A percentile compares a stretch with the other conserved stretches of the same genome.
These are phyloP conservation scores for Botryosphaeria agaves DNA, from an alignment of 2,329 filamentous ascomycete species.

Conservation along the genomic window DNA sequence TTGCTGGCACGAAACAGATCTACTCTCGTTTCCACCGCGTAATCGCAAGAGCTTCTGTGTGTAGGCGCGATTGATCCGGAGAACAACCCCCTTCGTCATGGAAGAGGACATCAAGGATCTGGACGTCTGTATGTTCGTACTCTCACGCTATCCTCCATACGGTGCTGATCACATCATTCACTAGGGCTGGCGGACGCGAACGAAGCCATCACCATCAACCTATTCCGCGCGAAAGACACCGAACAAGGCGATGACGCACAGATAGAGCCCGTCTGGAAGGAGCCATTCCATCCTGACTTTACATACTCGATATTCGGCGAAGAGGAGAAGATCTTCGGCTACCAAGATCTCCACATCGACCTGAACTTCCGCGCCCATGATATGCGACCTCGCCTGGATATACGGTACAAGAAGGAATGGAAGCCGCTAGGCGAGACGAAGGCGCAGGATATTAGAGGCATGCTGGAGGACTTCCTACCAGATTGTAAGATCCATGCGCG, in stretches of 20 bases:
- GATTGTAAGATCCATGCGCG: conserved; percentile 31
- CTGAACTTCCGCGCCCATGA: conserved; percentile 55
- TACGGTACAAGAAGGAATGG: conserved; percentile 57
- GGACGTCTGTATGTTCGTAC: too few species aligned
- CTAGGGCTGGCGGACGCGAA: conserved; percentile 18
- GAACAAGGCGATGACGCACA: conserved; percentile 3
- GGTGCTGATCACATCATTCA: background rate
- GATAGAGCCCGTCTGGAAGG: background rate
- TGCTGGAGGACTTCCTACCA: conserved; percentile 50
- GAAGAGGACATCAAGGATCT: too few species aligned
- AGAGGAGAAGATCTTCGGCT: conserved; percentile 83
- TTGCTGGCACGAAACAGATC: too few species aligned
- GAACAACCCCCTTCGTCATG: too few species aligned
- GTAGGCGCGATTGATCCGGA: too few species aligned
- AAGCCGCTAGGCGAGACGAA: conserved; percentile 48
- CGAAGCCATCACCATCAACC: conserved; percentile 19
- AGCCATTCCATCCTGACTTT: conserved; percentile 66
- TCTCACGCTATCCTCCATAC: too few species aligned
- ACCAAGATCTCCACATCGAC: conserved; percentile 62
- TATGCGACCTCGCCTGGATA: conserved; percentile 58
- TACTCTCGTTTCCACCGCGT: too few species aligned
- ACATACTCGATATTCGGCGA: conserved; percentile 90
- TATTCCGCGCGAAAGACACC: conserved; percentile 12
- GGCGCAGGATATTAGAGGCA: conserved; percentile 49
- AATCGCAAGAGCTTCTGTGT: too few species aligned